Conservation (phyloP, 345 rosid species). For the Rhodamnia argentea region DNA sequence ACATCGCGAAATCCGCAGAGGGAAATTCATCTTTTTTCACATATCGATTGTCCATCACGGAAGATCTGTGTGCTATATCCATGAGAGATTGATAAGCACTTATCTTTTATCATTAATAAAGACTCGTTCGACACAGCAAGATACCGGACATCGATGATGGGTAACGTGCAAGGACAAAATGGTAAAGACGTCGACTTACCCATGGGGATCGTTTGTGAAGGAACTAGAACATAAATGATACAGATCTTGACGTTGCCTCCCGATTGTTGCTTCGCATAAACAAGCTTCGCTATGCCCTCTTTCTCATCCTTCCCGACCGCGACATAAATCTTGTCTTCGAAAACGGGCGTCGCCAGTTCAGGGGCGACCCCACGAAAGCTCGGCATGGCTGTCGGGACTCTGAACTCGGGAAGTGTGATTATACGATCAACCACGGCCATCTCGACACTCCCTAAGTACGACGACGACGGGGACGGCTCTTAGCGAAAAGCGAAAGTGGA, state of each 20-base stretch:
- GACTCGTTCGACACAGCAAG: neutral
- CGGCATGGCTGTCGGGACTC: constrained; percentile 21
- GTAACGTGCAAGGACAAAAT: neutral
- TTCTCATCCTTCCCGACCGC: constrained; percentile 56
- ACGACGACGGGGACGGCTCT: neutral
- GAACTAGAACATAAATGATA: neutral
- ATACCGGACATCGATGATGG: neutral
- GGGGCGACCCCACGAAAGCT: constrained; percentile 18
- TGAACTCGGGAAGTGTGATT: constrained; percentile 14
- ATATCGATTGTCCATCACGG: neutral
- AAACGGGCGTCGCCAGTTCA: constrained; percentile 24
- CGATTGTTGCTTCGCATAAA: constrained; percentile 61
- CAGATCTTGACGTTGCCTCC: constrained; percentile 35
- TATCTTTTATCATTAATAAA: neutral
- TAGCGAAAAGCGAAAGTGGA: neutral
- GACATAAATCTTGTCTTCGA: constrained; percentile 58
- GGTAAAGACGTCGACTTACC: neutral
- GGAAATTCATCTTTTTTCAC: neutral
- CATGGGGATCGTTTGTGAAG: neutral
- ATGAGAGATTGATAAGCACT: neutral
- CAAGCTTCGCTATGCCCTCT: constrained; percentile 33
- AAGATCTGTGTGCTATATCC: neutral
- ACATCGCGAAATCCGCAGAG: neutral
- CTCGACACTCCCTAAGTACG: neutral
- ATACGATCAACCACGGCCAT: neutral